A percentile compares a stretch with the other conserved stretches of the same genome.
phyloP scores from a whole-genome alignment of 345 rosid genomes.

The Microthlaspi erraticum region DNA sequence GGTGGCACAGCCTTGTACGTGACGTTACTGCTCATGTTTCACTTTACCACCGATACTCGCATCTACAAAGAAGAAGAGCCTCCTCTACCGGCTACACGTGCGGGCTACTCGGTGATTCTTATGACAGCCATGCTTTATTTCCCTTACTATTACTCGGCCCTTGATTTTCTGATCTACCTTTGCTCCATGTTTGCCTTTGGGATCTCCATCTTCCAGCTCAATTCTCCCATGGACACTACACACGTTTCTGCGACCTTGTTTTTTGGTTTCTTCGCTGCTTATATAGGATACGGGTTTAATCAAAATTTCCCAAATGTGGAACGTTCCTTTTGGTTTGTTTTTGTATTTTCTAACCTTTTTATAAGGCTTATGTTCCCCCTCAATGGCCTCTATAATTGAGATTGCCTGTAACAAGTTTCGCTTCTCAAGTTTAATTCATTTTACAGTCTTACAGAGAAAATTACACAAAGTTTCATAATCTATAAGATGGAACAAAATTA shows the following conservation, averaged over 20 bases:
- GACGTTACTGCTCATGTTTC: not conserved
- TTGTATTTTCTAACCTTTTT: not conserved
- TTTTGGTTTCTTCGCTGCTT: not conserved
- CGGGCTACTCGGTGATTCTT: not conserved
- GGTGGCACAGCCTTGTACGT: slow-evolving; percentile 1
- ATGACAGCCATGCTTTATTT: not conserved
- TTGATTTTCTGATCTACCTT: not conserved
- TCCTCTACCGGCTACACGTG: slow-evolving; percentile 1
- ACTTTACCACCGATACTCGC: not conserved
- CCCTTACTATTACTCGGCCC: not conserved
- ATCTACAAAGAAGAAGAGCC: slow-evolving; percentile 12
- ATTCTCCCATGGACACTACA: slow-evolving; percentile 3
- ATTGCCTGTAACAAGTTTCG: no score
- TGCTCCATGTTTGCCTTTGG: not conserved
- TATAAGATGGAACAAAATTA: slow-evolving; percentile 26
- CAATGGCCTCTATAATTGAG: no score
- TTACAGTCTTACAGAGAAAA: slow-evolving; percentile 1
- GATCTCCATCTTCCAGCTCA: slow-evolving; percentile 9
- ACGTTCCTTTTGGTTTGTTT: not conserved
- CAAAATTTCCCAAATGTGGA: not conserved
- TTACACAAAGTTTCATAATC: slow-evolving; percentile 5
- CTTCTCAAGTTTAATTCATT: no score
- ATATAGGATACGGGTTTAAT: no score
- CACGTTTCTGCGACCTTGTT: not conserved
- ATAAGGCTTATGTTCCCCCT: not conserved